Evolutionary conservation across 257 asterid species (phyloP), one percentile per base, ranked within the genome.

Genomic region (Capsicum baccatum): DNA sequence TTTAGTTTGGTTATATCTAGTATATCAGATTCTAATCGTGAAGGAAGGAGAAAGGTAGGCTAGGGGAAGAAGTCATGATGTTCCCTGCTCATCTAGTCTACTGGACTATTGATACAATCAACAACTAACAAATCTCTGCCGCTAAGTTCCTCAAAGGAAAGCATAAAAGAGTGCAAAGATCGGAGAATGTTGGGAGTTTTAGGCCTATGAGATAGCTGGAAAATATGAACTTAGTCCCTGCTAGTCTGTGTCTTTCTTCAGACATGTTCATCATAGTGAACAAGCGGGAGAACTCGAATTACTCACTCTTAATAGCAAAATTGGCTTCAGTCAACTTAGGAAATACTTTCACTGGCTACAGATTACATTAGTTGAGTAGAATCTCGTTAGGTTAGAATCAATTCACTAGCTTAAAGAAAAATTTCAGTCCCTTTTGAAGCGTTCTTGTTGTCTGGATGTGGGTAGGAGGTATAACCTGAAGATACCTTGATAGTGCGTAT

Each of bases 1-100:
- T 47, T 71, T 71, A 71, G 58, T 71, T 47, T 71, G 79, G 79
- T 9, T 71, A 71, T 73, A 48, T 19, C 44, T 19, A 73, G 19
- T 48, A 19, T 19, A 73, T 73, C 44, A 73, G 60, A 73, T 48
- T 73, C 80, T 73, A 73, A 48, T 3, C 37, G 16, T 47, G 10
- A 71, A 48, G 37, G 59, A 73, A 73, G 60, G 59, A 73, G 80
- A 71, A 71, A 50, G 58, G n/a, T 6, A 8, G 60, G 9, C 59
- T 11, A 12, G 80, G n/a, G 60, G 58, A 73, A 73, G 59, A 19
- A 73, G 80, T 73, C 80, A 48, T 73, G 60, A 48, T 48, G 12
- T 48, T 48, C n/a, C 58, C 80, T 73, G 58, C 58, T 42, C 42
- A 73, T 47, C 35, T 73, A 4, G n/a, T 70, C 33, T 15, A 37